Percentiles rank a stretch among this genome's conserved stretches.
These are phyloP conservation scores for Psophocarpus tetragonolobus DNA, from an alignment of 306 rosid genomes.

Conservation along the genomic window DNA sequence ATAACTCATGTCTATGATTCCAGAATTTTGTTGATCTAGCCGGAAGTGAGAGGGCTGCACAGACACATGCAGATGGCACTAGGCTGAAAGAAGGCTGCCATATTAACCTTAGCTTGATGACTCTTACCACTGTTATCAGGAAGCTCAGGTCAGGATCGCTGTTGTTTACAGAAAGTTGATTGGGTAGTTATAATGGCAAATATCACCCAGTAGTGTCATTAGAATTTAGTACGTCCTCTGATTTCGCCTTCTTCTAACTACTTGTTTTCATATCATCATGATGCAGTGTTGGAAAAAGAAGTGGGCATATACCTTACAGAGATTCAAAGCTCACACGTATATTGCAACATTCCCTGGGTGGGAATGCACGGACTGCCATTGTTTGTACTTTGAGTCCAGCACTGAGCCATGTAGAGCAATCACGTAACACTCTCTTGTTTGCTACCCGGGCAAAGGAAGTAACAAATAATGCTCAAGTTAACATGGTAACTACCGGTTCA, in stretches of 20 bases:
- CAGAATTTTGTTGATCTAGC: constrained; percentile 99
- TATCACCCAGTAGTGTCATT: background rate
- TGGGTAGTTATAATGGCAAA: background rate
- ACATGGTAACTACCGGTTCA: constrained; percentile 65
- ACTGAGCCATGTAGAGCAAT: constrained; percentile 88
- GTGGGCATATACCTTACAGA: constrained; percentile 96
- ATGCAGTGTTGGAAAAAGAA: constrained; percentile 87
- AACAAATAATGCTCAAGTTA: constrained; percentile 92
- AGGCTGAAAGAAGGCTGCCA: constrained; percentile 99
- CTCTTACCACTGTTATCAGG: constrained; percentile 99
- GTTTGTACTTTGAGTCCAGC: constrained; percentile 98
- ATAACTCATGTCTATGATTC: constrained; percentile 17
- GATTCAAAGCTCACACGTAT: constrained; percentile 98
- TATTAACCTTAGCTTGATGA: constrained; percentile 98
- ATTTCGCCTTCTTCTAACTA: constrained; percentile 8
- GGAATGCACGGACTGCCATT: constrained; percentile 99
- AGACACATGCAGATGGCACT: constrained; percentile 95
- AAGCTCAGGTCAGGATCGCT: constrained; percentile 79
- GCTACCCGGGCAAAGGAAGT: constrained; percentile 99
- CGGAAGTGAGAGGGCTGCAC: constrained; percentile 99
- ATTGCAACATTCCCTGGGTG: constrained; percentile 97
- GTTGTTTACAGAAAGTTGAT: constrained; percentile 14
- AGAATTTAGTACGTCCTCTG: background rate
- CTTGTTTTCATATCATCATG: constrained; percentile 15
- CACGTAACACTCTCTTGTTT: constrained; percentile 90